phyloP scores from a whole-genome alignment of 2,329 filamentous ascomycete genomes.

The Cladosporium sp. region DNA sequence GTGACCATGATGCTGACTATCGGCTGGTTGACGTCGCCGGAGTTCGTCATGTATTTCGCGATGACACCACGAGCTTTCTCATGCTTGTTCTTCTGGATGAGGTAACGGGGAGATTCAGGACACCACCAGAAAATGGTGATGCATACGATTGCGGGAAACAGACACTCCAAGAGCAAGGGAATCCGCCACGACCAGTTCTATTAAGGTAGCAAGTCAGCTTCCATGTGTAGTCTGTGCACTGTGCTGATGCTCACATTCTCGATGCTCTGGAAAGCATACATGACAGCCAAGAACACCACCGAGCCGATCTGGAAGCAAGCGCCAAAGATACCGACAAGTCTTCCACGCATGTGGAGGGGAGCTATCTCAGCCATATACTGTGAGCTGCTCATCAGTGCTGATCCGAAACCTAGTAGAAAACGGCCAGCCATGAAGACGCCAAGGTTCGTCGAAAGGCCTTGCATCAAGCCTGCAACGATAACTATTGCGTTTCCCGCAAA shows the following conservation, averaged over 20 bases:
- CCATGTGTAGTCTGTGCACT: not conserved
- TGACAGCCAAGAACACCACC: constrained; percentile 46
- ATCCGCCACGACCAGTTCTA: constrained; percentile 24
- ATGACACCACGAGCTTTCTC: constrained; percentile 29
- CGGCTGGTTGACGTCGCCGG: constrained; percentile 43
- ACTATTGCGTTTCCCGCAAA: constrained; percentile 51
- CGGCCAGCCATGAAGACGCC: constrained; percentile 43
- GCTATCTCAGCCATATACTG: constrained; percentile 45
- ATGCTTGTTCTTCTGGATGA: constrained; percentile 1
- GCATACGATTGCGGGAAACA: constrained; percentile 38
- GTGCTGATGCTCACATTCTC: not conserved
- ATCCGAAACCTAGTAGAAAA: constrained; percentile 44
- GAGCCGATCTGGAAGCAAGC: constrained; percentile 52
- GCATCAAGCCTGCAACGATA: constrained; percentile 48
- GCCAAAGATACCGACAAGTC: constrained; percentile 52
- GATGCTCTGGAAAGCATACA: constrained; percentile 47
- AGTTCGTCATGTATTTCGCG: constrained; percentile 48
- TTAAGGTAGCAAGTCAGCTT: not conserved
- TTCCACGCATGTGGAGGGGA: constrained; percentile 41
- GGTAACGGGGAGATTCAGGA: not conserved
- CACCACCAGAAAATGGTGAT: constrained; percentile 43
- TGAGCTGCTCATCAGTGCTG: constrained; percentile 42
- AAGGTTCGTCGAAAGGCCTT: constrained; percentile 35
- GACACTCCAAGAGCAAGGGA: constrained; percentile 11
- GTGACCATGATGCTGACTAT: constrained; percentile 46